phyloP scores from a whole-genome alignment of 768 basidiomycete species.

The Rhodosporidiobolus odoratus region DNA sequence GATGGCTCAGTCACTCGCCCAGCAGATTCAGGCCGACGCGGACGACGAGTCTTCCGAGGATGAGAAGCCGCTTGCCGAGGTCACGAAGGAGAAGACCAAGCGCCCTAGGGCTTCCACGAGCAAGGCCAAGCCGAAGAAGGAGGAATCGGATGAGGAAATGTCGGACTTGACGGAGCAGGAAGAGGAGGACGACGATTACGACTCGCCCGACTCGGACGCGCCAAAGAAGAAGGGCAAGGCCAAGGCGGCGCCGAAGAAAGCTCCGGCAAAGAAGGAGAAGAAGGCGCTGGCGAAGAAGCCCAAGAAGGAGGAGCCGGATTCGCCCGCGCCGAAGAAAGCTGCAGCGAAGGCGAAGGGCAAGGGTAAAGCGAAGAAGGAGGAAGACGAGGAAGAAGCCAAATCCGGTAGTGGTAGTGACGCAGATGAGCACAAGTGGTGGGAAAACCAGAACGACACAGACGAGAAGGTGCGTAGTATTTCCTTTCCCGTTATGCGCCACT shows the following conservation, averaged over 20 bases:
- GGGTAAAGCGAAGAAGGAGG: slow-evolving; percentile 50
- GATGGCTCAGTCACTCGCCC: not conserved
- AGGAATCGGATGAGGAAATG: slow-evolving; percentile 24
- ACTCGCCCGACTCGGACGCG: slow-evolving; percentile 44
- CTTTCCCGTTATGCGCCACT: not conserved
- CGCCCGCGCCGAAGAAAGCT: slow-evolving; percentile 31
- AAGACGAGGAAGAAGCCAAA: slow-evolving; percentile 52
- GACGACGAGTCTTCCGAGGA: slow-evolving; percentile 14
- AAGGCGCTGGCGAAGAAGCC: slow-evolving; percentile 38
- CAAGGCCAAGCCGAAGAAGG: slow-evolving; percentile 46
- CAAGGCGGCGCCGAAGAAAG: slow-evolving; percentile 51
- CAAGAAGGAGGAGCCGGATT: slow-evolving; percentile 45
- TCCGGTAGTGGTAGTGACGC: too few species aligned
- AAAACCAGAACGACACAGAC: slow-evolving; percentile 54
- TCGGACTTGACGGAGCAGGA: slow-evolving; percentile 20
- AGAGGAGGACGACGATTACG: slow-evolving; percentile 54
- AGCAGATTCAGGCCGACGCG: slow-evolving; percentile 16
- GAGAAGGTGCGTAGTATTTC: slow-evolving; percentile 48
- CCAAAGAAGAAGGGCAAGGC: slow-evolving; percentile 54
- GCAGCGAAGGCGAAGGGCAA: slow-evolving; percentile 50
- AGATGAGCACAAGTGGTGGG: slow-evolving; percentile 62
- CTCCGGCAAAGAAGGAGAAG: slow-evolving; percentile 49
- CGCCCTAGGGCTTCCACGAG: slow-evolving; percentile 27
- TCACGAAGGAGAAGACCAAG: slow-evolving; percentile 40
- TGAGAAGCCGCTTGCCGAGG: slow-evolving; percentile 33